Conservation (phyloP, 805 yeast species). For the Maudiozyma serrabonitensis region DNA sequence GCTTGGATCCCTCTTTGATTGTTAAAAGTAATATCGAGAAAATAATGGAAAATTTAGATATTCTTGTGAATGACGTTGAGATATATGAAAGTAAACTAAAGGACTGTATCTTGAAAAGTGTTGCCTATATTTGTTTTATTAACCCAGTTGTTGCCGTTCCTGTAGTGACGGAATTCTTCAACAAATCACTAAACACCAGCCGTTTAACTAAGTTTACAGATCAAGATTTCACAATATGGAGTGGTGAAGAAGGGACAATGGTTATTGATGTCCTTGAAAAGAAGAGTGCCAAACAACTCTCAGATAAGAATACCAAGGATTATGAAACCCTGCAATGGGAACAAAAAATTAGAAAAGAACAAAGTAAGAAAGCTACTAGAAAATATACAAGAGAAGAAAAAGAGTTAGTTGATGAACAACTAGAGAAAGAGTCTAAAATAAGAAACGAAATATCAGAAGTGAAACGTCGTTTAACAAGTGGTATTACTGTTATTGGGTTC, state of each 20-base stretch:
- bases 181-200: conserved; percentile 33
- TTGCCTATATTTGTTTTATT: conserved; percentile 45
- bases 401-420: conserved; percentile 47
- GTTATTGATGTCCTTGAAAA: conserved; percentile 53
- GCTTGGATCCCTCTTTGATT: conserved; percentile 54
- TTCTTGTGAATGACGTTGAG: conserved; percentile 12
- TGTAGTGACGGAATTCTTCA: conserved; percentile 35
- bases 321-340: conserved; percentile 89
- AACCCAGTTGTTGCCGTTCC: conserved; percentile 51
- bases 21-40: conserved; percentile 29
- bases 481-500: conserved; percentile 42
- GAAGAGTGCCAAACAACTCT: conserved; percentile 35
- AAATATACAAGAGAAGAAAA: conserved; percentile 75
- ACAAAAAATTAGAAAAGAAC: conserved; percentile 64
- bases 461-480: conserved; percentile 35
- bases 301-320: conserved; percentile 69
- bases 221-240: conserved; percentile 54
- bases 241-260: conserved; percentile 55
- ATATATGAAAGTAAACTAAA: conserved; percentile 24
- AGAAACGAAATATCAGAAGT: conserved; percentile 37
- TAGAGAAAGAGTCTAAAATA: conserved; percentile 49
- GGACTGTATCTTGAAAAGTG: conserved; percentile 42
- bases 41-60: conserved; percentile 14
- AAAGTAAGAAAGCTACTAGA: conserved; percentile 42
- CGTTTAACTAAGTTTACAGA: conserved; percentile 35